These are phyloP conservation scores for Alternaria sp. DNA, from an alignment of 2,329 filamentous ascomycete species.

Conservation along the genomic window DNA sequence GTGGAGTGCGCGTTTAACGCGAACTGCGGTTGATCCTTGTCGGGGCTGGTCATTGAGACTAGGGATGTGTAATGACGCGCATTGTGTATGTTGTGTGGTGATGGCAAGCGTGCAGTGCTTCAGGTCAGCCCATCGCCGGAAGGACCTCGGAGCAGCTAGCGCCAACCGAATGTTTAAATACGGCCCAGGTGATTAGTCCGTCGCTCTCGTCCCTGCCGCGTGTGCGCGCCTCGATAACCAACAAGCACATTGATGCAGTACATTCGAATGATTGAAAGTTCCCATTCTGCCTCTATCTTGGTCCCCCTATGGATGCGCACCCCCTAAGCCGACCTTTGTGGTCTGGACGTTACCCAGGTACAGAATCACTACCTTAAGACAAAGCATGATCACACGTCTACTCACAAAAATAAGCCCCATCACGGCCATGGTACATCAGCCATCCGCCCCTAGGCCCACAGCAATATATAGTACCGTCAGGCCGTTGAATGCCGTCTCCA, in stretches of 20 bases:
- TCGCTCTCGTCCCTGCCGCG: accelerated
- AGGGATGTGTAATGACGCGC: not conserved
- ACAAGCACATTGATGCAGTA: not conserved
- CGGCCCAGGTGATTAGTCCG: not conserved
- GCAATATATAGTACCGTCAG: not conserved
- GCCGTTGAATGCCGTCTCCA: not conserved
- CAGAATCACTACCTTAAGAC: not conserved
- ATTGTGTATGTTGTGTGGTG: not conserved
- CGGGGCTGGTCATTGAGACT: not conserved
- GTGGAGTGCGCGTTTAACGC: not conserved
- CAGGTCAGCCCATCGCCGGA: not conserved
- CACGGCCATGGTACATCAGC: not conserved
- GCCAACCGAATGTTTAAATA: not conserved
- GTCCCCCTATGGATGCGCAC: not conserved
- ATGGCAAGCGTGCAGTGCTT: not conserved
- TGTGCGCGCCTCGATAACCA: not conserved
- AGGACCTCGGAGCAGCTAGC: not conserved
- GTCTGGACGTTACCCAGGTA: not conserved
- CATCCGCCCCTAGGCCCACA: not conserved
- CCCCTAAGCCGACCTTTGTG: not conserved
- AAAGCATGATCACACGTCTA: not conserved
- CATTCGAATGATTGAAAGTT: not conserved
- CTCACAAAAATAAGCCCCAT: not conserved
- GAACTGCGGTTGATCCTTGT: not conserved
- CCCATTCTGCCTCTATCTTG: not conserved